Base-by-base conservation (phyloP, 768 basidiomycete genomes). In the Macrolepiota fuliginosa region DNA sequence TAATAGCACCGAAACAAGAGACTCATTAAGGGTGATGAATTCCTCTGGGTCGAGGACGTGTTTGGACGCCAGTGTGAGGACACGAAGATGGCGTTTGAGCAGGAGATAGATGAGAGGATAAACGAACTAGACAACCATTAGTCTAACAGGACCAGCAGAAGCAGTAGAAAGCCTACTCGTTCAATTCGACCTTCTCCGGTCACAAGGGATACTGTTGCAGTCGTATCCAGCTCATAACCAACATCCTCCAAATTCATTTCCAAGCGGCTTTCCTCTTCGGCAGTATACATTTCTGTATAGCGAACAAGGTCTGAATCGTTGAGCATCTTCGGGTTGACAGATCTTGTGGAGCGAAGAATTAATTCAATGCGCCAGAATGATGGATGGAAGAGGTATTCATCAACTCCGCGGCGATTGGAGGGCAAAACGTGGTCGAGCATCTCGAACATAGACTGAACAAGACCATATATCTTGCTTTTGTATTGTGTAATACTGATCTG, bases 121-220 rank as follows among this genome's bases (percentile, higher is more conserved):
- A 13, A 71, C 63, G 64, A 71, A 76, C 75, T 76, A 29, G 46
- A 29, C 37, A 25, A 62, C 12, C n/a, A 1, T 54, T 25, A 54
- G 53, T 5, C 36, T 15, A 35, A 17, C 15, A 29, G 1, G 17
- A 17, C 15, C 17, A 13, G 11, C 6, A 12, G 15, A 15, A 7
- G 17, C n/a, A 25, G 25, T 7, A 10, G 27, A 15, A 27, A 2
- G 59, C 75, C 63, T 42, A 76, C 75, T 46, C 73, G 67, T 67
- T 76, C 75, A 52, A 76, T 75, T 47, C 75, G 67, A 29, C 75
- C 74, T 54, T 66, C 69, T 4, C 75, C 74, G 0, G 74, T 75
- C 9, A 76, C 68, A n/a, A 76, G 63, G 0, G 65, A 65, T 9
- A 76, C 73, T 0, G 75, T 75, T 9, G 69, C 71, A 17, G 71